Conservation (phyloP, 306 rosid genomes). For the Cucumis cinereus region DNA sequence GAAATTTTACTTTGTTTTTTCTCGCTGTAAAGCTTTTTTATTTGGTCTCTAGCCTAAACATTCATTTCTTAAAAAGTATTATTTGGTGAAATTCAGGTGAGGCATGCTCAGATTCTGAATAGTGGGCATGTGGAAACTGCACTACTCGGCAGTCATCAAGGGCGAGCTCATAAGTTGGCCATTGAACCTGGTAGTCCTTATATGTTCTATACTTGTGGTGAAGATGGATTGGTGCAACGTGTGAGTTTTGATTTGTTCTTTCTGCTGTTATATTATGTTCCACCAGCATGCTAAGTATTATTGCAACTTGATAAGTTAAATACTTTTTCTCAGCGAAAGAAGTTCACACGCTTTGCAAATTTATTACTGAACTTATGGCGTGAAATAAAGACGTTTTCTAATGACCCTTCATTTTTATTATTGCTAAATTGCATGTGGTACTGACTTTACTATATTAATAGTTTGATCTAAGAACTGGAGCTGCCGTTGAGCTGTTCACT, state of each 20-base stretch:
- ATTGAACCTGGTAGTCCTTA: constrained; percentile 95
- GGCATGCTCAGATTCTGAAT: constrained; percentile 57
- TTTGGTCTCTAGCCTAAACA: not conserved
- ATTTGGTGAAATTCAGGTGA: constrained; percentile 49
- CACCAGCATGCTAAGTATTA: not conserved
- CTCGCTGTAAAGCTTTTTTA: not conserved
- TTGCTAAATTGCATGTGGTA: constrained; percentile 14
- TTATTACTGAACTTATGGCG: not conserved
- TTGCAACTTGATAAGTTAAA: not conserved
- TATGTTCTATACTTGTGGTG: constrained; percentile 83
- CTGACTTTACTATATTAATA: constrained; percentile 19
- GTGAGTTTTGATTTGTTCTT: constrained; percentile 40
- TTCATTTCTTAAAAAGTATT: not conserved
- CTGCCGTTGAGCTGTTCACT: constrained; percentile 60
- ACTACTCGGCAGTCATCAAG: constrained; percentile 48
- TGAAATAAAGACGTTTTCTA: not conserved
- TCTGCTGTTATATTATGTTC: not conserved
- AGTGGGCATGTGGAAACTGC: constrained; percentile 40
- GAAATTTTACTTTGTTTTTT: not conserved
- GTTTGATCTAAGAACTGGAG: constrained; percentile 82
- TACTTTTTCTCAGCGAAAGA: not conserved
- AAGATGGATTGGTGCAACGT: constrained; percentile 90
- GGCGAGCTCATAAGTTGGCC: constrained; percentile 88
- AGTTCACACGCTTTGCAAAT: not conserved
- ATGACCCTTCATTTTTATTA: not conserved